Base-by-base conservation (phyloP, 306 rosid species). In the Cucurbita argyrosperma region DNA sequence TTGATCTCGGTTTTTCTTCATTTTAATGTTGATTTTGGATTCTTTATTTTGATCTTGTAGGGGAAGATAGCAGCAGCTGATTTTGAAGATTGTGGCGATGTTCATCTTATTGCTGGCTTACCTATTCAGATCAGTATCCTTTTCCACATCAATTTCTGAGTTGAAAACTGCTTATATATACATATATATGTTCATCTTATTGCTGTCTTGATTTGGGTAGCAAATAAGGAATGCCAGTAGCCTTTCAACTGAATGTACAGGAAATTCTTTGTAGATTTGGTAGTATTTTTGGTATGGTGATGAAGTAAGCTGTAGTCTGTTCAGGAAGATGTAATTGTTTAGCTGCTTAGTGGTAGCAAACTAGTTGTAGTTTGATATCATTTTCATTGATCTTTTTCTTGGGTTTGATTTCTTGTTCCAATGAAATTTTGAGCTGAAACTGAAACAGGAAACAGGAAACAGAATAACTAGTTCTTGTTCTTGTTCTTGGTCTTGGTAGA, bases 231-330 rank as follows among this genome's bases (percentile, higher is more conserved):
- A 49, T 70, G 23, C 15, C 15, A 70, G 59, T 14, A 30, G 74
- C 74, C 46, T 26, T 50, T 49, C 30, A 49, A 49, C 15, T 70
- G 59, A 70, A 26, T 70, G 74, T 70, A 70, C 46, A 70, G 59
- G 46, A 70, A 70, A 70, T 70, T 49, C 59, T 49, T 70, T 49
- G 59, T 70, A 70, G 74, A 70, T 50, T 50, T 50, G 45, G 59
- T 69, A 45, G 45, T 47, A 7, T 23, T 47, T 14, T 26, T 68
- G 4, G 45, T 51, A 14, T 68, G 18, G 26, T 68, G 18, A n/a
- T 39, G 16, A 43, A 40, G 10, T 66, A 45, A 45, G 55, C 14
- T 13, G 54, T 5, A 50, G 54, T 66, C 23, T 42, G 16, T 45
- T 19, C 45, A 16, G 30, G 5, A 64, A 64, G 51, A 40, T 63